phyloP scores from a whole-genome alignment of 495 filamentous ascomycete genomes.

The Neurospora sublineolata region DNA sequence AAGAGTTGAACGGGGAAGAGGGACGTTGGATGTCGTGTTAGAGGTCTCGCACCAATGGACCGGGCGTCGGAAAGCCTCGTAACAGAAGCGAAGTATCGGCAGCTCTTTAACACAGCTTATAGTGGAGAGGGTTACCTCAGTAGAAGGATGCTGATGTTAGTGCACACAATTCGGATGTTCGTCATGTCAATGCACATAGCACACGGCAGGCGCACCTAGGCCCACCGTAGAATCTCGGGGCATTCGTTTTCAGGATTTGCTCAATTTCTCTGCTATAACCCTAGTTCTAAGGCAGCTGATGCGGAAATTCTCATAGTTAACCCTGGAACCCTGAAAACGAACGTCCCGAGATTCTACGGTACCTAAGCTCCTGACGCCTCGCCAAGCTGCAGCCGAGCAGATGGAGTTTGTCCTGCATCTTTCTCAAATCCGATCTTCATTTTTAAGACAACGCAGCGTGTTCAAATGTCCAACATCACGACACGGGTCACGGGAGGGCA shows the following conservation, averaged over 20 bases:
- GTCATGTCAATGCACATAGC: neutral
- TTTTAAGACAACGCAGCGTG: neutral
- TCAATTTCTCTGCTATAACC: no score
- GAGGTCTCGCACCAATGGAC: neutral
- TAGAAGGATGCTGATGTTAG: neutral
- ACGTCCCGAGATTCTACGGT: no score
- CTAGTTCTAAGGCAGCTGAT: no score
- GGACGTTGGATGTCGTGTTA: neutral
- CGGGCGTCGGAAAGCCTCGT: neutral
- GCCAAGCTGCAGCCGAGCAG: neutral
- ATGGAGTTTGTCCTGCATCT: neutral
- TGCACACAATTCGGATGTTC: neutral
- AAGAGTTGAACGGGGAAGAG: neutral
- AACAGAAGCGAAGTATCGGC: neutral
- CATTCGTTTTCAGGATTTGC: no score
- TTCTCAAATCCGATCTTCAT: neutral
- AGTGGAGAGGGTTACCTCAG: neutral
- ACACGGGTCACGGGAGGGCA: no score
- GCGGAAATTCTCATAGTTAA: no score
- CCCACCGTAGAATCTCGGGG: no score
- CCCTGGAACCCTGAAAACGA: no score
- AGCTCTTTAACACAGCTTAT: neutral
- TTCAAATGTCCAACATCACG: neutral
- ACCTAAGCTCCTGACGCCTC: neutral
- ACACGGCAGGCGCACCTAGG: neutral